phyloP scores from a whole-genome alignment of 2,329 filamentous ascomycete species.

The Didymosphaeria variabile region DNA sequence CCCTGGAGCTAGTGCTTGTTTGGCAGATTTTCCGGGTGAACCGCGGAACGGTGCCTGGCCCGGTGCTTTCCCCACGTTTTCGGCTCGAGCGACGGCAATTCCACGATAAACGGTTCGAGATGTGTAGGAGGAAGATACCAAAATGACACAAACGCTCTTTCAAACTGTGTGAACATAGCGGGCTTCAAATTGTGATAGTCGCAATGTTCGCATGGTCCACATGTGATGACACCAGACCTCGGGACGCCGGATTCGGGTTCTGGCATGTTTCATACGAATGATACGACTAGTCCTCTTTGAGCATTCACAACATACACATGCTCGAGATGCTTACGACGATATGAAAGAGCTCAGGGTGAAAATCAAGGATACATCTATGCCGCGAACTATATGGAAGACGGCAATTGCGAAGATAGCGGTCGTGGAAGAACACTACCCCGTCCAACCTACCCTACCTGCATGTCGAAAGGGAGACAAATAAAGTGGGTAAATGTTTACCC shows the following conservation, averaged over 20 bases:
- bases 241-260: neutral
- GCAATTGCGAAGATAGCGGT: neutral
- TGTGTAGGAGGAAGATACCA: neutral
- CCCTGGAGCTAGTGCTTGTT: neutral
- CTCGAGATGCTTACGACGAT: neutral
- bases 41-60: neutral
- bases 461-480: neutral
- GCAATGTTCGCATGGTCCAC: neutral
- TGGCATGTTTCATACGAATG: neutral
- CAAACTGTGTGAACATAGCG: neutral
- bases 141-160: neutral
- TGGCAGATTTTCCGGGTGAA: neutral
- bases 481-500: neutral
- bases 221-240: no score
- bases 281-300: neutral
- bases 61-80: neutral
- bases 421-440: neutral
- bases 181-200: neutral
- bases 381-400: neutral
- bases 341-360: neutral
- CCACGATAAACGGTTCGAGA: neutral
- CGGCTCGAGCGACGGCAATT: conserved; percentile 1
- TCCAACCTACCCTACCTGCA: neutral
- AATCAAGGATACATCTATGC: neutral
- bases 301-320: neutral